Percentiles rank a stretch among this genome's conserved stretches.
Conservation (phyloP, 169 alveolate species). For the Eimeria praecox region DNA sequence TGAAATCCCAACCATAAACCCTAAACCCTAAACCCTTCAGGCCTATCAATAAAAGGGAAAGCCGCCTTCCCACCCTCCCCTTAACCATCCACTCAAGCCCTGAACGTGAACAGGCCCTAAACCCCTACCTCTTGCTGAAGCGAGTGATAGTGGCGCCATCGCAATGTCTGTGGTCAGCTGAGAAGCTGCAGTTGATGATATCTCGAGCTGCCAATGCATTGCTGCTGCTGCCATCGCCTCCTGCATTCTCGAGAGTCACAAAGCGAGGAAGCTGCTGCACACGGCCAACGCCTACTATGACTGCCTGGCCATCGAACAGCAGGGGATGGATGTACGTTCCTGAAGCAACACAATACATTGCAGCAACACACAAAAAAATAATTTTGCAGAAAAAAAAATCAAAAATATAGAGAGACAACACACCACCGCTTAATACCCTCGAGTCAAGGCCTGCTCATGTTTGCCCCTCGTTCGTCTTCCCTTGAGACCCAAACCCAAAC, state of each 20-base stretch:
- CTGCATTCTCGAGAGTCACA: neutral
- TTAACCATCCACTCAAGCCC: too few relatives aligned
- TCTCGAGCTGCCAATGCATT: conserved; percentile 77
- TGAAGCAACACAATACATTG: conserved; percentile 43
- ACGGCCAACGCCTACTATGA: conserved; percentile 94
- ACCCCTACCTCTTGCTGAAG: conserved; percentile 54
- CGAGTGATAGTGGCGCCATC: conserved; percentile 94
- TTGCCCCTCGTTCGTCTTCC: too few relatives aligned
- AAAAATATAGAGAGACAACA: neutral
- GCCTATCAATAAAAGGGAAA: too few relatives aligned
- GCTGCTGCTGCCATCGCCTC: conserved; percentile 45
- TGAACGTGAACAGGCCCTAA: too few relatives aligned
- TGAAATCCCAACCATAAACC: neutral
- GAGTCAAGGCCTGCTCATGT: too few relatives aligned
- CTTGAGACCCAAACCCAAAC: too few relatives aligned
- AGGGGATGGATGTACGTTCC: conserved; percentile 96
- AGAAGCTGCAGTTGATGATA: conserved; percentile 88
- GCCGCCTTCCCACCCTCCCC: too few relatives aligned
- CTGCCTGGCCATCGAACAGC: conserved; percentile 95
- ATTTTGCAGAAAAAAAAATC: neutral
- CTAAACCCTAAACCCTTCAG: neutral
- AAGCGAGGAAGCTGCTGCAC: conserved; percentile 87
- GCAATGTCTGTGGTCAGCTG: conserved; percentile 97
- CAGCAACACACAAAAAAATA: neutral
- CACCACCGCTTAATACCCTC: too few relatives aligned